Base-by-base conservation (phyloP, 129 eudicot genomes). In the Apium graveolens region DNA sequence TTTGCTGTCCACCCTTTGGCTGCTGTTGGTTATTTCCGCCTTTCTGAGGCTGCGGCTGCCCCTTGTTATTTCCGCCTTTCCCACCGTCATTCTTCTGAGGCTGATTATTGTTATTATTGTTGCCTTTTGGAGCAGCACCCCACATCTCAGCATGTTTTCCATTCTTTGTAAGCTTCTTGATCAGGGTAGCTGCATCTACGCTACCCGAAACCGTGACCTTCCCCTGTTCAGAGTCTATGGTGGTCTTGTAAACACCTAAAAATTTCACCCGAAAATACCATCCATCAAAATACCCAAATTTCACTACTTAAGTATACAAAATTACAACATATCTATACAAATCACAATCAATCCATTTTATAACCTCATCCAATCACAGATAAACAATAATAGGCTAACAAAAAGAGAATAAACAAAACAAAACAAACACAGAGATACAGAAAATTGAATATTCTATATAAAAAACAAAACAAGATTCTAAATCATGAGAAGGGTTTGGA, bases 91-190 rank as follows among this genome's bases (percentile, higher is more conserved):
- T 86, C 81, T 88, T 88, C 70, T 81, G 66, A 57, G 34, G 66
- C 87, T 86, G 92, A 43, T 82, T 84, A 12, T 21, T 27, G 38
- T 65, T 65, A 31, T 31, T 11, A 31, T 60, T 63, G 86, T 74
- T 73, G 43, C 75, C 35, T 35, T 86, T 86, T 5, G 82, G 77
- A 24, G 86, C 79, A 35, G 86, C 79, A 35, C 89, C 83, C 90
- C 90, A 86, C 45, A 89, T 12, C 81, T 91, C 97, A 8, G 97
- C 97, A 86, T 83, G 88, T 79, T 91, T 91, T 37, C 97, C 97
- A 80, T 82, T 84, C 80, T 91, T 91, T 34, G 87, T 81, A 46
- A 91, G 91, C 57, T 89, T 89, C 92, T 91, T 91, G 79, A 91
- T 88, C 27, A 91, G 87, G 32, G 97, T 89, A 4, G 80, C 83